Evolutionary conservation across 1,284 basidiomycete genomes (phyloP).

Genomic region (Sanghuangporus baumii): DNA sequence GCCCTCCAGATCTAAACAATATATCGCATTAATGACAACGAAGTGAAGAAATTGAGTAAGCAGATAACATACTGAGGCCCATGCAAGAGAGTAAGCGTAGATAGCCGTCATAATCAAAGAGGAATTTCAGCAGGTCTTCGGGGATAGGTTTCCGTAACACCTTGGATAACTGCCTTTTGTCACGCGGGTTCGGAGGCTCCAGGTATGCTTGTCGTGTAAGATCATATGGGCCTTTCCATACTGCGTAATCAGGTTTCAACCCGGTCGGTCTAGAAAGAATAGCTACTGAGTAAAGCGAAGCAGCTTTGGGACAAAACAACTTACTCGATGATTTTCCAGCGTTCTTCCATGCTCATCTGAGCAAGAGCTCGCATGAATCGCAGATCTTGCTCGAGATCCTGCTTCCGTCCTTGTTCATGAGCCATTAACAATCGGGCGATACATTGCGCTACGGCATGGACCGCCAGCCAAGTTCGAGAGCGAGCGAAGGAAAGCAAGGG

Average conservation of each 20-base stretch:
- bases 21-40: neutral
- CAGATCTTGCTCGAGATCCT: slow-evolving; percentile 42
- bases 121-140: slow-evolving; percentile 43
- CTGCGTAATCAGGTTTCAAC: slow-evolving; percentile 48
- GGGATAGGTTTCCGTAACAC: slow-evolving; percentile 53
- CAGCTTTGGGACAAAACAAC: slow-evolving; percentile 22
- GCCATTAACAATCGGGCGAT: slow-evolving; percentile 60
- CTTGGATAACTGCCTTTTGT: slow-evolving; percentile 52
- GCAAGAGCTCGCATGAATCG: slow-evolving; percentile 48
- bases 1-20: slow-evolving; percentile 64
- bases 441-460: slow-evolving; percentile 66
- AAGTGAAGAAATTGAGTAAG: neutral
- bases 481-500: slow-evolving; percentile 59
- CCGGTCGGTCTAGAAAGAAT: slow-evolving; percentile 26
- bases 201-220: slow-evolving; percentile 56
- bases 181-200: slow-evolving; percentile 39
- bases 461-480: slow-evolving; percentile 61
- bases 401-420: slow-evolving; percentile 40
- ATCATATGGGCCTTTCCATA: slow-evolving; percentile 58
- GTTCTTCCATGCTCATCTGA: slow-evolving; percentile 60
- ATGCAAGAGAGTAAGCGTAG: slow-evolving; percentile 73
- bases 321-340: slow-evolving; percentile 49
- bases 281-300: neutral
- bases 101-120: slow-evolving; percentile 76
- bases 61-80: slow-evolving; percentile 63